Percentiles rank a stretch among this genome's conserved stretches.
Conservation (phyloP, 2,329 filamentous ascomycete species). For the Westerdykella aurantiaca region DNA sequence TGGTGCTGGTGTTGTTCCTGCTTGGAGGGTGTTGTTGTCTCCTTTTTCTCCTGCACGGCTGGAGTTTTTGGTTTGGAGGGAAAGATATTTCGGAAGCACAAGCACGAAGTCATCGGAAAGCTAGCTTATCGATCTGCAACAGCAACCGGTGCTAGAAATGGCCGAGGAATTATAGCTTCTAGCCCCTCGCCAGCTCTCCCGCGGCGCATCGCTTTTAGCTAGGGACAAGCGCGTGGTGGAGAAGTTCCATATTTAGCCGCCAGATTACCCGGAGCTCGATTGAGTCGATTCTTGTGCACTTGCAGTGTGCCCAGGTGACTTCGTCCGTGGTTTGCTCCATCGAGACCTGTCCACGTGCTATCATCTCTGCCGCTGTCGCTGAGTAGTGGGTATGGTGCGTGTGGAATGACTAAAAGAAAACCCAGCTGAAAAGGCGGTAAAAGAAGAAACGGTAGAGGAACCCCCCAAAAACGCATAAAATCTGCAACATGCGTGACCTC, state of each 20-base stretch:
- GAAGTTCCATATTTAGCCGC: slow-evolving; percentile 24
- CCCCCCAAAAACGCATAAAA: not conserved
- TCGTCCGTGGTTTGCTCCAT: slow-evolving; percentile 13
- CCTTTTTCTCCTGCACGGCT: slow-evolving; percentile 6
- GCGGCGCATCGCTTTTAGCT: slow-evolving; percentile 11
- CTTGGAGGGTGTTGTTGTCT: not conserved
- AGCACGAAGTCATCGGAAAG: slow-evolving; percentile 13
- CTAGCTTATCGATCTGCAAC: slow-evolving; percentile 6
- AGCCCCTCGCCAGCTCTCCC: slow-evolving; percentile 24
- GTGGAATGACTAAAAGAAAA: slow-evolving; percentile 12
- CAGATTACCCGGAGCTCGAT: slow-evolving; percentile 30
- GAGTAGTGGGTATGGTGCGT: slow-evolving; percentile 9
- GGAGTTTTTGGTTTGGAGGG: slow-evolving; percentile 8
- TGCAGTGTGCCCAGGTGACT: not conserved
- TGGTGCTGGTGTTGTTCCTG: slow-evolving; percentile 6
- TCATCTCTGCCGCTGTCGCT: slow-evolving; percentile 21
- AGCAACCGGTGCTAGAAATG: slow-evolving; percentile 10
- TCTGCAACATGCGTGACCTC: not conserved
- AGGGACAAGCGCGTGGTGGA: slow-evolving; percentile 17
- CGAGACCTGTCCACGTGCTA: slow-evolving; percentile 3
- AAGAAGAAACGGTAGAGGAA: not conserved
- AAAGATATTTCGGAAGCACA: slow-evolving; percentile 15
- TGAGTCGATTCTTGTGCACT: not conserved
- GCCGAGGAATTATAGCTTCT: slow-evolving; percentile 15
- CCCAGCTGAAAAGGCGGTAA: not conserved